Base-by-base conservation (phyloP, 169 alveolate species). In the Eimeria praecox region DNA sequence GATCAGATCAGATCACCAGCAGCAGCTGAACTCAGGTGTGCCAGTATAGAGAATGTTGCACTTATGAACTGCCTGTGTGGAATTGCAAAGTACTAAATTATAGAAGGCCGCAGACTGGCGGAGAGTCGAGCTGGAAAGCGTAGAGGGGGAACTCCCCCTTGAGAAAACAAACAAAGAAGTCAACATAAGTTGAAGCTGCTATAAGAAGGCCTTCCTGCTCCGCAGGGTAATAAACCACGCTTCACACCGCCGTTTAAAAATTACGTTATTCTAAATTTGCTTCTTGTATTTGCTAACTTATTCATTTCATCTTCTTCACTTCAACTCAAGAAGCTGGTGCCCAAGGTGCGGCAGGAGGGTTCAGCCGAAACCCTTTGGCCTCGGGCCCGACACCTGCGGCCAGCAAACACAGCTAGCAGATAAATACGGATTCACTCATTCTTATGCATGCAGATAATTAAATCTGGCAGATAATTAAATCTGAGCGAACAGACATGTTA, bases 371-470 rank as follows among this genome's bases (percentile, higher is more conserved):
- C 40, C 82, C 82, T 33, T 42, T 12, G 24, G 46, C 46, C 42
- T 38, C 46, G 40, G 82, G 82, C 82, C 46, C 33, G 82, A 33
- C 82, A 71, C 82, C 82, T 71, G 82, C 82, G 33, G 49, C 42
- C 12, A 5, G n/a, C 30, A 59, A 59, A 59, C 69, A 22, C 69
- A 59, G 8, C 12, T 14, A 56, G 66, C 20, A 56, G 20, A 56
- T 56, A 56, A 59, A 59, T 59, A 59, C n/a, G 22, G 27, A 59
- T 22, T 3, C 69, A 22, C 62, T 18, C 69, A 59, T 18, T n/a
- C 22, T 49, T 12, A 49, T 49, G n/a, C 69, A 59, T 59, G 69
- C 30, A 59, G 69, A 16, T 59, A n/a, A 12, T 18, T 12, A 59
- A 5, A 59, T 20, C 62, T 12, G 9, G 62, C 24, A 12, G 69